These are phyloP conservation scores for Oldenlandia corymbosa DNA, from an alignment of 257 asterid genomes.

Conservation along the genomic window DNA sequence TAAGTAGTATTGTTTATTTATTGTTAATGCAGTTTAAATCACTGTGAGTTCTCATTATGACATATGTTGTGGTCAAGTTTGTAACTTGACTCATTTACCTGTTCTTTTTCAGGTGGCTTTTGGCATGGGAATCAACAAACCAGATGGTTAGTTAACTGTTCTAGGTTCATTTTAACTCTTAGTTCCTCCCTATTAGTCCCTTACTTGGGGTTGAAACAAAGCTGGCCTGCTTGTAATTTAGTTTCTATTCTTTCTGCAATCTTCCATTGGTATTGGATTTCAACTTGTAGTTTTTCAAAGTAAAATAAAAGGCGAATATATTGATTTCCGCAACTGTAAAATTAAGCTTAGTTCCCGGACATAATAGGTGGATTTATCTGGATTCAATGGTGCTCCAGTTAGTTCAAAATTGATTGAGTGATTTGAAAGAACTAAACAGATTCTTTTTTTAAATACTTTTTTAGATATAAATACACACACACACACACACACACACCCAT, in stretches of 20 bases:
- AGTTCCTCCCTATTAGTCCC: too few relatives aligned
- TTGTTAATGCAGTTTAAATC: background rate
- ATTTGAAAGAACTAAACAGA: background rate
- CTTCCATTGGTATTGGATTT: background rate
- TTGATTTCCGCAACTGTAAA: background rate
- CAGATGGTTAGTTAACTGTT: conserved; percentile 94
- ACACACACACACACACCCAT: too few relatives aligned
- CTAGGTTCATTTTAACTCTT: too few relatives aligned
- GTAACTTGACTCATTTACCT: background rate
- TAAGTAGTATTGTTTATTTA: conserved; percentile 29
- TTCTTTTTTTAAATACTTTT: background rate
- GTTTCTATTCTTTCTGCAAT: background rate
- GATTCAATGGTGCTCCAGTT: background rate
- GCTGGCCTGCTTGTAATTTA: background rate
- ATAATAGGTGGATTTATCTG: too few relatives aligned
- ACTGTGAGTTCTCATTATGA: conserved; percentile 5
- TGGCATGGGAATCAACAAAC: conserved; percentile 99
- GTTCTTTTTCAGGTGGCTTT: conserved; percentile 75
- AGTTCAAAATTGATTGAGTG: background rate
- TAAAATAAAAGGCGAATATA: background rate
- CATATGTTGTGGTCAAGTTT: conserved; percentile 6
- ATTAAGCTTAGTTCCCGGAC: background rate
- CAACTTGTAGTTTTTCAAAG: background rate
- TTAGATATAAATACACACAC: too few relatives aligned
- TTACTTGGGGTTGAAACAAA: too few relatives aligned